These are phyloP conservation scores for Fraxinus anomala DNA, from an alignment of 257 asterid species.

Conservation along the genomic window DNA sequence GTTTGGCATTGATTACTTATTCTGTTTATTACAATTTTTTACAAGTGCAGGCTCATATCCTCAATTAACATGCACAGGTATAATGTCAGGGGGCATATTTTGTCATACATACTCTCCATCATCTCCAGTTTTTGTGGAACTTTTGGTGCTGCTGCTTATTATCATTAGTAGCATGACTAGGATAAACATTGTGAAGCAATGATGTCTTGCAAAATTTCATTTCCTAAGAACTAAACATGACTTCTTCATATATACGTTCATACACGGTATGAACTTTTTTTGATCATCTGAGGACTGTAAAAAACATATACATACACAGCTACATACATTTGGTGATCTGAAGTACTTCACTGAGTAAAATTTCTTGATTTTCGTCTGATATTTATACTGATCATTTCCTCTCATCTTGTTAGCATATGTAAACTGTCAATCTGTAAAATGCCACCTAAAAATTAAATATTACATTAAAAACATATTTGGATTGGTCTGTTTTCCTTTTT, in stretches of 20 bases:
- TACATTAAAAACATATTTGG: neutral
- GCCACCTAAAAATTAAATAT: neutral
- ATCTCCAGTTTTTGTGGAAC: neutral
- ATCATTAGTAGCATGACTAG: slow-evolving; percentile 10
- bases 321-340: slow-evolving; percentile 7
- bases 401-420: neutral
- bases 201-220: slow-evolving; percentile 14
- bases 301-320: neutral
- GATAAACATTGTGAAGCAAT: neutral
- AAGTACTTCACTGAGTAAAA: slow-evolving; percentile 18
- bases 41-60: slow-evolving; percentile 1
- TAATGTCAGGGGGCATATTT: slow-evolving; percentile 13
- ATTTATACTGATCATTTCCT: slow-evolving; percentile 2
- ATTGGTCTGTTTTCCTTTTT: neutral
- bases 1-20: slow-evolving; percentile 38
- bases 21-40: neutral
- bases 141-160: neutral
- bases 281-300: neutral
- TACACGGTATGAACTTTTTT: neutral
- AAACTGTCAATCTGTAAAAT: neutral
- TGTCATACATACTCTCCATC: neutral
- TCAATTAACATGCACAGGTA: slow-evolving; percentile 14
- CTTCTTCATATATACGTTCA: neutral
- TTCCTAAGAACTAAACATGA: neutral
- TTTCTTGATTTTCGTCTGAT: slow-evolving; percentile 6